phyloP scores from a whole-genome alignment of 2,329 filamentous ascomycete genomes.

The Fusarium sp. region DNA sequence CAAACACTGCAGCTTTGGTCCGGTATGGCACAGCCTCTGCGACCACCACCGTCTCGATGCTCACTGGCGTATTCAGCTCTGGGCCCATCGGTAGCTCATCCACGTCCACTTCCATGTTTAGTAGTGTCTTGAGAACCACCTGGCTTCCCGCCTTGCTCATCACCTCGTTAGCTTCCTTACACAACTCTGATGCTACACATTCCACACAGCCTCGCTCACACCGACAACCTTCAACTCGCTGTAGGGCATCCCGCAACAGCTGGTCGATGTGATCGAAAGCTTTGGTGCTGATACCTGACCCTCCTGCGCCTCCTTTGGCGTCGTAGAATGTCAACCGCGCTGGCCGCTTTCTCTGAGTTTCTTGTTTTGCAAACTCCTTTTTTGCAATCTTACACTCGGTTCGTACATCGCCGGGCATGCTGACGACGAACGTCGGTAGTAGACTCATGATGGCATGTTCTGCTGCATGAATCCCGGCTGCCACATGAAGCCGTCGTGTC shows the following conservation, averaged over 20 bases:
- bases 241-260: conserved; percentile 80
- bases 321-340: conserved; percentile 95
- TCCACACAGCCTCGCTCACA: conserved; percentile 88
- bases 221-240: conserved; percentile 79
- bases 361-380: conserved; percentile 84
- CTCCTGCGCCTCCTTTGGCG: conserved; percentile 86
- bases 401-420: conserved; percentile 88
- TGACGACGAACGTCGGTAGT: conserved; percentile 91
- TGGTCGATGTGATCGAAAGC: conserved; percentile 93
- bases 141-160: conserved; percentile 92
- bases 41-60: conserved; percentile 84
- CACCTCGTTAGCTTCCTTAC: conserved; percentile 88
- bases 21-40: conserved; percentile 73
- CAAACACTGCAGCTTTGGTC: conserved; percentile 23
- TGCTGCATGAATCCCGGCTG: conserved; percentile 92
- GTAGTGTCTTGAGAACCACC: conserved; percentile 81
- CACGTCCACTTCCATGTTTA: conserved; percentile 83
- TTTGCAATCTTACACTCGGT: conserved; percentile 92
- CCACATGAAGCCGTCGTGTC: conserved; percentile 79
- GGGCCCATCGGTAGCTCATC: conserved; percentile 89
- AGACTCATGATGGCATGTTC: conserved; percentile 91
- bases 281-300: conserved; percentile 89
- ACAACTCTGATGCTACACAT: conserved; percentile 87
- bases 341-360: conserved; percentile 81
- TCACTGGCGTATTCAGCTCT: conserved; percentile 75